A percentile compares a stretch with the other conserved stretches of the same genome.
These are phyloP conservation scores for Cryptosporidium ubiquitum DNA, from an alignment of 169 alveolate genomes.

Conservation along the genomic window DNA sequence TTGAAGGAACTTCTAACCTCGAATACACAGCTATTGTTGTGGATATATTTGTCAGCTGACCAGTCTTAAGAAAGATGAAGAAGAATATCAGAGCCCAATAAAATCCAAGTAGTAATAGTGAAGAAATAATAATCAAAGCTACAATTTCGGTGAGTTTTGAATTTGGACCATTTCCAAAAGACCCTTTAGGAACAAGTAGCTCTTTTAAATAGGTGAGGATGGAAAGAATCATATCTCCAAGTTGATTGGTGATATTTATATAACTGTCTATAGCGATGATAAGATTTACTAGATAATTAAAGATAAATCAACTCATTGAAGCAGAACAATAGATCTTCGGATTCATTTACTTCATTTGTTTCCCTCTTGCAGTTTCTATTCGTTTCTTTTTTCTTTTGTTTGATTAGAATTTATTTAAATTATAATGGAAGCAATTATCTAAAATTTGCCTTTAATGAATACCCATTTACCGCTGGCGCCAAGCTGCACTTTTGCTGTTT, in stretches of 20 bases:
- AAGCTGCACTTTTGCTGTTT: conserved; percentile 63
- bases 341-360: background rate
- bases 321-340: background rate
- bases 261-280: background rate
- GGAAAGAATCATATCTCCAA: background rate
- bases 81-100: conserved; percentile 66
- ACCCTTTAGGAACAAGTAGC: conserved; percentile 58
- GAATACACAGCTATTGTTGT: conserved; percentile 68
- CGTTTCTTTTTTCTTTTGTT: background rate
- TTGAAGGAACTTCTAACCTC: conserved; percentile 52
- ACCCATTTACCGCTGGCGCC: conserved; percentile 59
- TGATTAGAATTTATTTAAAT: background rate
- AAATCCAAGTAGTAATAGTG: conserved; percentile 18
- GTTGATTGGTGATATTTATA: background rate
- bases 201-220: conserved; percentile 2
- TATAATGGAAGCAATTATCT: background rate
- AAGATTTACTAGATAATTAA: background rate
- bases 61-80: conserved; percentile 53
- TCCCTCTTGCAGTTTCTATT: background rate
- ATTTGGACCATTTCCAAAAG: conserved; percentile 61
- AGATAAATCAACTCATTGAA: background rate
- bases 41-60: conserved; percentile 55
- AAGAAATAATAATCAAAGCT: conserved; percentile 40
- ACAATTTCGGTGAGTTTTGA: conserved; percentile 56
- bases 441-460: background rate